Base-by-base conservation (phyloP, 2,329 filamentous ascomycete species). In the Herpotrichia juniperi region DNA sequence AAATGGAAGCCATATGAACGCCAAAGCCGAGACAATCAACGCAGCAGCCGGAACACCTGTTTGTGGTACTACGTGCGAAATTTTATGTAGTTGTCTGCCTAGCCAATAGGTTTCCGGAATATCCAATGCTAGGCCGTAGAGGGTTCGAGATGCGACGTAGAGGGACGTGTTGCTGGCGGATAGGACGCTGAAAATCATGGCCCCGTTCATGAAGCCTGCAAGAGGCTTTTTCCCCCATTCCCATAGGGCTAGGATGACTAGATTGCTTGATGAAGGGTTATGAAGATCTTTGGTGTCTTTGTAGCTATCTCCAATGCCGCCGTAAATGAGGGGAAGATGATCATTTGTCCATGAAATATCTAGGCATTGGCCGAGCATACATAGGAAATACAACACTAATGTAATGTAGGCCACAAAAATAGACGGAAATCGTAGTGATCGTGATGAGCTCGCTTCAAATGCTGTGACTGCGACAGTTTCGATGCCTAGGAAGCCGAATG, bases 401-500 rank as follows among this genome's bases (percentile, higher is more conserved):
- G 34, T 37, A 8, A 37, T 19, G 34, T 37, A 37, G 17, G 34
- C 34, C 9, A 37, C 34, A 21, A 19, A 37, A 7, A 19, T n/a
- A 7, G 34, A 37, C 9, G 34, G 34, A 12, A 37, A 37, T 4
- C 34, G 34, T n/a, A 37, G 34, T 21, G 34, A 37, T 19, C 34
- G 34, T 19, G 34, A 37, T 37, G 34, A 37, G n/a, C 17, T 37
- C 5, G 34, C 34, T 37, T 37, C 34, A 12, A 37, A 37, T 4
- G 34, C 34, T 7, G 34, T 37, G 16, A 37, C 34, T 19, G 34
- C 34, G 12, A 37, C 34, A 8, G 34, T 37, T 21, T 37, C 34
- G 17, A 37, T 37, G 34, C 34, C 34, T n/a, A 37, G 34, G 34
- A 37, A 37, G n/a, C 34, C 17, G 17, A 37, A 37, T n/a, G 34